Evolutionary conservation across 768 basidiomycete genomes (phyloP), one percentile per base, ranked within the genome.

Genomic region (Chalciporus chontae): DNA sequence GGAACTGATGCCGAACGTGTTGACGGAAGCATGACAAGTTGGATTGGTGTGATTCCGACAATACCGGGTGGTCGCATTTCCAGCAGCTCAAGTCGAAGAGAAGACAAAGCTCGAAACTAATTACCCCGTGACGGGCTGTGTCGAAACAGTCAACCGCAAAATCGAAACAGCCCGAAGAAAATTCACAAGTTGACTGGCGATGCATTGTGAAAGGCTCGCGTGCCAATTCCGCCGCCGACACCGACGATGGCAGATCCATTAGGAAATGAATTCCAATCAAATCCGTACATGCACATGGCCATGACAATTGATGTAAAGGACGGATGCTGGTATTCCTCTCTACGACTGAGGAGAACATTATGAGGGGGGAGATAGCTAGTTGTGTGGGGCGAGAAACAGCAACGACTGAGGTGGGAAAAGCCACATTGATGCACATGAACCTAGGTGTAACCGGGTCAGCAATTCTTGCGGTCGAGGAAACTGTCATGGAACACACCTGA

Each of bases 261-360:
- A 38, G 19, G 19, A 26, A 32, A 32, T n/a, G 18, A 27, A 19
- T 14, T 36, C n/a, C 34, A 36, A 36, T 15, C 34, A 36, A n/a
- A n/a, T 39, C 38, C 24, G 23, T 31, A 10, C 34, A n/a, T 24
- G 17, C 14, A 32, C 11, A 5, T 15, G 32, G 32, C 11, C 32
- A 2, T 32, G 32, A 9, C 32, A 36, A 15, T 36, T n/a, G 34
- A 36, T 36, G 34, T n/a, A 36, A 36, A 49, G 17, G 42, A 50
- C 50, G 24, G 57, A 63, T 26, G 39, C 32, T 55, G 48, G 54
- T 48, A 46, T 46, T 43, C 52, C 51, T 51, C 46, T 55, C 54
- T 60, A 51, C 38, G 48, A 44, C 40, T 10, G 56, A 47, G 50
- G 46, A 52, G 34, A 58, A 54, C 45, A 54, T 56, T 60, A 66